Conservation (phyloP, 495 filamentous ascomycete genomes). For the Saxophila tyrrhenica region DNA sequence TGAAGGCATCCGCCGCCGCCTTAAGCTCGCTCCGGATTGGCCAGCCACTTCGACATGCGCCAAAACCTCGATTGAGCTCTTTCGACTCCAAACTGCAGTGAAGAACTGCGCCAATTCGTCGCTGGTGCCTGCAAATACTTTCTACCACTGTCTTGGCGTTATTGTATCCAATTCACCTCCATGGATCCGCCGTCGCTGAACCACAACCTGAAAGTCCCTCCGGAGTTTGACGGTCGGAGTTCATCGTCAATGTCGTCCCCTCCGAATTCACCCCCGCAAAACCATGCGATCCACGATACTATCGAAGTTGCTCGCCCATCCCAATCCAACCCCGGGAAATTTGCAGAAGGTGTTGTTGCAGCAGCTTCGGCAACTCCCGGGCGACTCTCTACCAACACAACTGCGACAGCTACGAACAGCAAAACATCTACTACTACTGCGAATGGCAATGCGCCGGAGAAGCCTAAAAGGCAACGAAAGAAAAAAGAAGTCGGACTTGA, state of each 20-base stretch:
- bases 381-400: not conserved
- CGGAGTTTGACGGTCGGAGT: not conserved
- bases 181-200: constrained; percentile 1
- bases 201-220: not conserved
- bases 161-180: not conserved
- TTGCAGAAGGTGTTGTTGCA: constrained; percentile 10
- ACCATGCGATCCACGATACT: constrained; percentile 3
- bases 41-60: not conserved
- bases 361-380: constrained; percentile 11
- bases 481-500: constrained; percentile 28
- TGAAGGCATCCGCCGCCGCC: not conserved
- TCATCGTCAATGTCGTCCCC: constrained; percentile 19
- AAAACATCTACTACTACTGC: constrained; percentile 4
- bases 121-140: not conserved
- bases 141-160: constrained; percentile 13
- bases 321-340: not conserved
- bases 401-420: constrained; percentile 2
- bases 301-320: constrained; percentile 13
- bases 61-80: not conserved
- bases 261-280: constrained; percentile 13
- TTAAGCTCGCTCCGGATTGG: constrained; percentile 8
- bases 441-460: constrained; percentile 12
- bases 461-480: constrained; percentile 16
- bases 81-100: not conserved
- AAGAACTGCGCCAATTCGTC: not conserved